Evolutionary conservation across 2,329 filamentous ascomycete genomes (phyloP).

Genomic region (Aspergillus costaricaensis): DNA sequence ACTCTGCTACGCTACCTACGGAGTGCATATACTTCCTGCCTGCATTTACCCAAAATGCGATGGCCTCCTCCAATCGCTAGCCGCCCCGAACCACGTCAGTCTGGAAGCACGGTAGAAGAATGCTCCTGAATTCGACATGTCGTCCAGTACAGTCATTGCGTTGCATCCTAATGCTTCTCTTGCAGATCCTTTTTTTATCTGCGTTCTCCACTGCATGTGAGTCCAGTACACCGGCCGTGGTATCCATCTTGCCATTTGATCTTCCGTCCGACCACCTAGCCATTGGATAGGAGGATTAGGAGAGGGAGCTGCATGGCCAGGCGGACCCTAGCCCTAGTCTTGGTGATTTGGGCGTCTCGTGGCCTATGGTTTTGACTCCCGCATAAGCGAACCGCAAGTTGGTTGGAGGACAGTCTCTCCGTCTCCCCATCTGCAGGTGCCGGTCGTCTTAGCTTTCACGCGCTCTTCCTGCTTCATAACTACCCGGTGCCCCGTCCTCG

Average conservation of each 20-base stretch:
- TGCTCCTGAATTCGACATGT: slow-evolving; percentile 14
- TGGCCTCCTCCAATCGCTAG: slow-evolving; percentile 24
- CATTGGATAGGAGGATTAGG: background rate
- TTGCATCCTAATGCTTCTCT: slow-evolving; percentile 12
- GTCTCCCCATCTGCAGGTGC: slow-evolving; percentile 3
- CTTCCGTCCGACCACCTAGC: background rate
- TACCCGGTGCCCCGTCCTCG: slow-evolving; percentile 1
- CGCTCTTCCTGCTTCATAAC: slow-evolving; percentile 6
- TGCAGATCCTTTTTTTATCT: slow-evolving; percentile 1
- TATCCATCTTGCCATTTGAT: slow-evolving; percentile 11
- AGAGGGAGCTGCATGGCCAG: slow-evolving; percentile 10
- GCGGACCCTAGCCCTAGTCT: slow-evolving; percentile 8
- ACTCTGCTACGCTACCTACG: background rate
- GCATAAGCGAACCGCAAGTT: slow-evolving; percentile 8
- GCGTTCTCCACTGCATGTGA: background rate
- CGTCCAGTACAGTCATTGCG: slow-evolving; percentile 11
- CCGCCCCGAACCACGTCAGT: slow-evolving; percentile 17
- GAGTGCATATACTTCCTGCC: slow-evolving; percentile 12
- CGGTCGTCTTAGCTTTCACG: background rate
- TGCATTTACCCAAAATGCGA: slow-evolving; percentile 11
- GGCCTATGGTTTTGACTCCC: slow-evolving; percentile 13
- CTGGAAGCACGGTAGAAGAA: slow-evolving; percentile 16
- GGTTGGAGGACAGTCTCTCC: slow-evolving; percentile 12
- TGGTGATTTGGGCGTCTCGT: slow-evolving; percentile 11
- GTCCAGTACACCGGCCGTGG: background rate